A percentile compares a stretch with the other conserved stretches of the same genome.
These are phyloP conservation scores for Magnolia sinica DNA, from an alignment of 164 flowering plant genomes.

Conservation along the genomic window DNA sequence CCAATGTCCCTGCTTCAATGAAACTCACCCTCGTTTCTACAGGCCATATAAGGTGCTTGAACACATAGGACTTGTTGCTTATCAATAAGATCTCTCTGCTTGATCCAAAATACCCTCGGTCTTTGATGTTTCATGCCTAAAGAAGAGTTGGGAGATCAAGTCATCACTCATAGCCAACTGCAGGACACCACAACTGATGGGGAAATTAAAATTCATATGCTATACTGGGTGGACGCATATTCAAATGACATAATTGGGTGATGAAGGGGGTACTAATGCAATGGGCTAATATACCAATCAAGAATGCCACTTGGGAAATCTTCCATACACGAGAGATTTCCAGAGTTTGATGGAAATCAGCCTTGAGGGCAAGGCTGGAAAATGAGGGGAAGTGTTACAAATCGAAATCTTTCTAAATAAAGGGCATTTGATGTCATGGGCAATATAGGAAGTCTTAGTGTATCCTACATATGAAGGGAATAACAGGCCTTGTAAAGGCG, in stretches of 20 bases:
- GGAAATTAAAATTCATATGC: not conserved
- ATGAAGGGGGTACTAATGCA: not conserved
- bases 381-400: not conserved
- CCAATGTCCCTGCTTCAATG: not conserved
- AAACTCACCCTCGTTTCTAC: slow-evolving; percentile 5
- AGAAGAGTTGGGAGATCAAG: not conserved
- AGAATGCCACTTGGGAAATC: not conserved
- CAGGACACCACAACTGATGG: not conserved
- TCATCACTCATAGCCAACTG: not conserved
- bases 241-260: not conserved
- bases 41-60: slow-evolving; percentile 4
- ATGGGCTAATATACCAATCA: not conserved
- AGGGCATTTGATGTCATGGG: too few relatives aligned
- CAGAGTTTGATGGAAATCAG: not conserved
- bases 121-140: slow-evolving; percentile 8
- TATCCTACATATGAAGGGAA: too few relatives aligned
- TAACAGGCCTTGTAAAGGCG: too few relatives aligned
- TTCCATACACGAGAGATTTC: not conserved
- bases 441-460: too few relatives aligned
- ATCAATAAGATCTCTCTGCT: not conserved
- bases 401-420: too few relatives aligned
- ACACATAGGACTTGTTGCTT: not conserved
- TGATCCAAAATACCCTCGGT: not conserved
- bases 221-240: not conserved
- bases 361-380: not conserved